Evolutionary conservation across 306 rosid species (phyloP).

Genomic region (Chamaecrista fasciculata): DNA sequence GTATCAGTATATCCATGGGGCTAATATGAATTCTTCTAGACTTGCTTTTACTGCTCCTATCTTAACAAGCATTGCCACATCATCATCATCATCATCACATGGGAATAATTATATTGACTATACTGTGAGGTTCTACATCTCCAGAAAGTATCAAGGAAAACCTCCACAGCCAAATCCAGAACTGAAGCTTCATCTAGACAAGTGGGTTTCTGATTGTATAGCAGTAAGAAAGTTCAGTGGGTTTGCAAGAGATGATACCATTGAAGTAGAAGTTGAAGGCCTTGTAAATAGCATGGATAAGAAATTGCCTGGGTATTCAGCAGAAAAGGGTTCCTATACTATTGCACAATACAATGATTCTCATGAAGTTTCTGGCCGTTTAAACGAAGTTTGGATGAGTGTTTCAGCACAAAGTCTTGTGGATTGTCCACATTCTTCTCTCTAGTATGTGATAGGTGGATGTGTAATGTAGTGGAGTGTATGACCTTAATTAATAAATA

Average conservation of each 20-base stretch:
- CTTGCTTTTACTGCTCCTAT: conserved; percentile 59
- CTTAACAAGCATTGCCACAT: conserved; percentile 45
- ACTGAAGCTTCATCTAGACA: conserved; percentile 48
- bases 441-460: no score
- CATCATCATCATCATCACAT: conserved; percentile 12
- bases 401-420: conserved; percentile 39
- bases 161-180: conserved; percentile 57
- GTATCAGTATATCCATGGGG: conserved; percentile 71
- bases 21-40: conserved; percentile 44
- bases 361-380: conserved; percentile 31
- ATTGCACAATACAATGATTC: conserved; percentile 77
- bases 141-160: conserved; percentile 32
- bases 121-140: conserved; percentile 44
- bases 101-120: conserved; percentile 25
- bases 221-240: conserved; percentile 68
- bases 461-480: no score
- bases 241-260: conserved; percentile 61
- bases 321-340: conserved; percentile 36
- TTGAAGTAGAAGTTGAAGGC: conserved; percentile 44
- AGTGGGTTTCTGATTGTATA: conserved; percentile 56
- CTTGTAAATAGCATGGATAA: conserved; percentile 48
- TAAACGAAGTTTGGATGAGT: conserved; percentile 73
- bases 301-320: conserved; percentile 12
- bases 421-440: conserved; percentile 30
- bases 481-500: no score